These are phyloP conservation scores for Trichoderma oligosporum DNA, from an alignment of 2,329 filamentous ascomycete genomes.

Conservation along the genomic window DNA sequence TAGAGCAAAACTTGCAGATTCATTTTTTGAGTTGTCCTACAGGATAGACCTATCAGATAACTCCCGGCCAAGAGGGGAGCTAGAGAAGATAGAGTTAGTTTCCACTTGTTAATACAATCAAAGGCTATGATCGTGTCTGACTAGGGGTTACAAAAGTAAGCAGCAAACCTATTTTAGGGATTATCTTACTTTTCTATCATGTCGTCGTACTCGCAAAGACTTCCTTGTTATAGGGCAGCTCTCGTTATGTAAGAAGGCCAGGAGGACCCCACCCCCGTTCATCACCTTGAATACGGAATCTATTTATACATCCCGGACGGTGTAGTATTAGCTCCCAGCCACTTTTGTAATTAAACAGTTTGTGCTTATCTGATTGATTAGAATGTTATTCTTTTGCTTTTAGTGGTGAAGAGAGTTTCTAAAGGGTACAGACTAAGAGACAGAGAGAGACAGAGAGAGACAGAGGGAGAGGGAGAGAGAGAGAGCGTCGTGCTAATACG, in stretches of 20 bases:
- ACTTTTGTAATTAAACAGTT: too few relatives aligned
- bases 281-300: slow-evolving; percentile 8
- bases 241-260: neutral
- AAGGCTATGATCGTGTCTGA: neutral
- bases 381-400: too few relatives aligned
- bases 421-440: too few relatives aligned
- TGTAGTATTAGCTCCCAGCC: neutral
- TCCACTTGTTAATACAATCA: neutral
- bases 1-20: too few relatives aligned
- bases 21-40: too few relatives aligned
- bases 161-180: neutral
- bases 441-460: neutral
- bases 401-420: too few relatives aligned
- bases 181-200: too few relatives aligned
- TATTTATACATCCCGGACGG: slow-evolving; percentile 10
- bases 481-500: neutral
- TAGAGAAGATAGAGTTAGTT: neutral
- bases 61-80: too few relatives aligned
- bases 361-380: too few relatives aligned
- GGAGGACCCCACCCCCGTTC: neutral
- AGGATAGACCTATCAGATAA: too few relatives aligned
- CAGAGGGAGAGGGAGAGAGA: neutral
- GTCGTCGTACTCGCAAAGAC: too few relatives aligned
- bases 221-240: slow-evolving; percentile 1
- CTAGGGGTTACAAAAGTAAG: neutral